phyloP scores from a whole-genome alignment of 352 stramenopile genomes.

The Peronosclerospora sorghi region DNA sequence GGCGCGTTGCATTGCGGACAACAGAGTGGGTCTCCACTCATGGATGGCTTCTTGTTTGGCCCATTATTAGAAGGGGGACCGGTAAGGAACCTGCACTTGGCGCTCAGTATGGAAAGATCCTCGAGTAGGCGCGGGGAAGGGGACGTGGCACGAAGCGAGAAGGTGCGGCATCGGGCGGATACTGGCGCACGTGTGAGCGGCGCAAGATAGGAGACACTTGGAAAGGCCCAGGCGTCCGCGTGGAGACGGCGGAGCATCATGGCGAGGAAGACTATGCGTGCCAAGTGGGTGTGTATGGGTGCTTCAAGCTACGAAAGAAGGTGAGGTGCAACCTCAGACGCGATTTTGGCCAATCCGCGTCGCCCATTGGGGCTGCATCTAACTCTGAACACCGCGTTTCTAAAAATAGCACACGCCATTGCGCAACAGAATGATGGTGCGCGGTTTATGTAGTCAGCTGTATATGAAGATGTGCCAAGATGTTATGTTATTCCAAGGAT shows the following conservation, averaged over 20 bases:
- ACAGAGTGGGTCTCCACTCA: constrained; percentile 24
- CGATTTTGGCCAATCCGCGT: too few species aligned
- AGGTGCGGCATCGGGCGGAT: constrained; percentile 2
- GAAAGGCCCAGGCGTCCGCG: constrained; percentile 1
- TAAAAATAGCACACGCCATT: too few species aligned
- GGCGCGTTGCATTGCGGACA: constrained; percentile 57
- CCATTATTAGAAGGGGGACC: constrained; percentile 5
- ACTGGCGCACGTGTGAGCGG: constrained; percentile 3
- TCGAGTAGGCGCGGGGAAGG: not conserved
- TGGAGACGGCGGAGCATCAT: constrained; percentile 19
- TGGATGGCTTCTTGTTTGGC: constrained; percentile 10
- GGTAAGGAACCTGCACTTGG: constrained; percentile 6
- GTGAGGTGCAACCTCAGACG: too few species aligned
- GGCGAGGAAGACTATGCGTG: too few species aligned
- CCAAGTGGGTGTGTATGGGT: too few species aligned
- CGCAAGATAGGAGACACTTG: constrained; percentile 11
- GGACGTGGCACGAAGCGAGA: constrained; percentile 7
- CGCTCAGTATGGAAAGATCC: not conserved
- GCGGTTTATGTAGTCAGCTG: too few species aligned
- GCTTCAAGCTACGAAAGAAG: too few species aligned
- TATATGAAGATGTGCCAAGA: too few species aligned
- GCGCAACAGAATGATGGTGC: too few species aligned
- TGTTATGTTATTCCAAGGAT: too few species aligned
- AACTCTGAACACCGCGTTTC: too few species aligned
- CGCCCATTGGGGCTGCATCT: too few species aligned